A percentile compares a stretch with the other conserved stretches of the same genome.
phyloP scores from a whole-genome alignment of 768 basidiomycete species.

The Mycena belliarum region DNA sequence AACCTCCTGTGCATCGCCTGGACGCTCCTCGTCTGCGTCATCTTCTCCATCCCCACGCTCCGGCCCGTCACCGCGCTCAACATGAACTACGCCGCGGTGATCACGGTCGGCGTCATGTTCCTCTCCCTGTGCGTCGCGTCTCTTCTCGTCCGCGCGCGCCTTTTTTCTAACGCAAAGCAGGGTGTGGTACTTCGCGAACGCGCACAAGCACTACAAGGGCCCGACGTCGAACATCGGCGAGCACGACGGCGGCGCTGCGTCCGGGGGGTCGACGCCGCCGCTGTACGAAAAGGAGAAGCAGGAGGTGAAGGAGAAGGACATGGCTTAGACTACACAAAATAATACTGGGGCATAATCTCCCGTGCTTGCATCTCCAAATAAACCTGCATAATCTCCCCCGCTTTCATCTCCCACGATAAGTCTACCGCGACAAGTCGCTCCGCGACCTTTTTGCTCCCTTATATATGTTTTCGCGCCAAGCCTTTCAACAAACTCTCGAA shows the following conservation, averaged over 20 bases:
- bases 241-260: neutral
- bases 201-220: conserved; percentile 58
- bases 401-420: too few relatives aligned
- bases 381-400: too few relatives aligned
- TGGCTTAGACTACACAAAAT: conserved; percentile 7
- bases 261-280: neutral
- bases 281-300: neutral
- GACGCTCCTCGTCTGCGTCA: conserved; percentile 68
- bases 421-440: too few relatives aligned
- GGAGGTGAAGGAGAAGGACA: conserved; percentile 3
- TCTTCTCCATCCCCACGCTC: conserved; percentile 73
- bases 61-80: conserved; percentile 68
- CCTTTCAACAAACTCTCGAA: too few relatives aligned
- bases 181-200: conserved; percentile 54
- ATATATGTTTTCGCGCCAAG: too few relatives aligned
- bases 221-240: conserved; percentile 54
- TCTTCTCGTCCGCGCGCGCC: too few relatives aligned
- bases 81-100: conserved; percentile 83
- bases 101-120: conserved; percentile 53
- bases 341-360: too few relatives aligned
- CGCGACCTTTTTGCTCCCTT: too few relatives aligned
- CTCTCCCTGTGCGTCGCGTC: conserved; percentile 57
- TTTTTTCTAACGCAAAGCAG: too few relatives aligned
- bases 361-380: too few relatives aligned
- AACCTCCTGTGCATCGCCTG: conserved; percentile 69